Base-by-base conservation (phyloP, 768 basidiomycete species). In the Bullera alba region DNA sequence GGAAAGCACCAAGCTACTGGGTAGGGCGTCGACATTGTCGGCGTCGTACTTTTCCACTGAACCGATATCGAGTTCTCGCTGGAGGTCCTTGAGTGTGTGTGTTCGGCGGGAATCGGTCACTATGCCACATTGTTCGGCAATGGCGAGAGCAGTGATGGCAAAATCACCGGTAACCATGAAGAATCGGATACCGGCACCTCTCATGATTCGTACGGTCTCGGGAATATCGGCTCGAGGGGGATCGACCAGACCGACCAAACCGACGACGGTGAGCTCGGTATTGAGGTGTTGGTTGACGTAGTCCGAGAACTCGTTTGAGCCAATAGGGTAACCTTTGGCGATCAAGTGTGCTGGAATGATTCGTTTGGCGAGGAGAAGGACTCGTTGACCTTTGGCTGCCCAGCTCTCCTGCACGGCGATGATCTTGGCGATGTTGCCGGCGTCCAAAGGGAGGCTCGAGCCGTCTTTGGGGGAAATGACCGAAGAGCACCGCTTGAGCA, bases 51-150 rank as follows among this genome's bases (percentile, higher is more conserved):
- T 74, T 25, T 63, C 62, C 8, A 67, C 50, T 1, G 30, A 32
- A 5, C 56, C 55, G 6, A 67, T 36, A 4, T 67, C 53, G 8
- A 54, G 46, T n/a, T 74, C 61, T 5, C 65, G 56, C 29, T 69
- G 49, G 1, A 80, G 73, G 56, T 79, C 73, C 5, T 72, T 53
- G 2, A 75, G 54, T 25, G 67, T 72, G 42, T 79, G 75, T 14
- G 79, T 65, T 0, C 60, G 41, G 2, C 50, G 45, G 0, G 75
- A 52, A 30, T 76, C 67, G 3, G 78, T 75, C 38, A 81, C 74
- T 53, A 81, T 80, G 22, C 81, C 78, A n/a, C 80, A 80, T 56
- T 82, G 79, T 10, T 75, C 72, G 10, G 82, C 82, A 52, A 85
- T 83, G 0, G 83, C 81, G 7, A 61, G 46, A 0, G 81, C 82